These are phyloP conservation scores for Ganoderma meredithae DNA, from an alignment of 1,284 basidiomycete genomes.

Conservation along the genomic window DNA sequence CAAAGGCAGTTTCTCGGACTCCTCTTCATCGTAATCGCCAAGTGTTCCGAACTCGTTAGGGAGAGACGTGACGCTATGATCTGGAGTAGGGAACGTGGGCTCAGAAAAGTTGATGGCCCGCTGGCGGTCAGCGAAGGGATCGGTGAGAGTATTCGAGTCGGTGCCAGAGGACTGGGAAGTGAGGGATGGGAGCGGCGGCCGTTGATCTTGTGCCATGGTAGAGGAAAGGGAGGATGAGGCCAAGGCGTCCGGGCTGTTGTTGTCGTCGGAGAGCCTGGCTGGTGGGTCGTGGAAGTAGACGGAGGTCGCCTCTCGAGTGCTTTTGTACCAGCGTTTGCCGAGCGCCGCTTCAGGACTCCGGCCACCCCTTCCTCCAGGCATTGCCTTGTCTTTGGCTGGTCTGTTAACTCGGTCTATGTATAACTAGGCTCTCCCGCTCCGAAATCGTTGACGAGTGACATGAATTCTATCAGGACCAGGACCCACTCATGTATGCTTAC, in stretches of 20 bases:
- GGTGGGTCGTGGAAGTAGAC: slow-evolving; percentile 24
- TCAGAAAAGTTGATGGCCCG: slow-evolving; percentile 69
- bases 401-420: neutral
- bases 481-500: too few species aligned
- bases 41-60: slow-evolving; percentile 57
- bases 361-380: slow-evolving; percentile 23
- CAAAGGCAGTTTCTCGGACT: slow-evolving; percentile 77
- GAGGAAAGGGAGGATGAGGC: slow-evolving; percentile 12
- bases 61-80: slow-evolving; percentile 62
- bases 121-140: slow-evolving; percentile 75
- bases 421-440: neutral
- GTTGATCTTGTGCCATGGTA: slow-evolving; percentile 55
- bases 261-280: slow-evolving; percentile 28
- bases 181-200: slow-evolving; percentile 52
- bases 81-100: slow-evolving; percentile 46
- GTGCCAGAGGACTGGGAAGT: slow-evolving; percentile 42
- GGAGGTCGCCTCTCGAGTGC: slow-evolving; percentile 11
- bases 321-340: slow-evolving; percentile 19
- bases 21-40: slow-evolving; percentile 63
- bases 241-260: slow-evolving; percentile 12
- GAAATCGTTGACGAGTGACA: neutral
- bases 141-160: slow-evolving; percentile 44
- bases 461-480: too few species aligned
- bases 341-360: slow-evolving; percentile 28
- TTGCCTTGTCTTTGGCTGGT: neutral